Conservation (phyloP, 805 yeast species). For the Zygosaccharomyces bisporus region DNA sequence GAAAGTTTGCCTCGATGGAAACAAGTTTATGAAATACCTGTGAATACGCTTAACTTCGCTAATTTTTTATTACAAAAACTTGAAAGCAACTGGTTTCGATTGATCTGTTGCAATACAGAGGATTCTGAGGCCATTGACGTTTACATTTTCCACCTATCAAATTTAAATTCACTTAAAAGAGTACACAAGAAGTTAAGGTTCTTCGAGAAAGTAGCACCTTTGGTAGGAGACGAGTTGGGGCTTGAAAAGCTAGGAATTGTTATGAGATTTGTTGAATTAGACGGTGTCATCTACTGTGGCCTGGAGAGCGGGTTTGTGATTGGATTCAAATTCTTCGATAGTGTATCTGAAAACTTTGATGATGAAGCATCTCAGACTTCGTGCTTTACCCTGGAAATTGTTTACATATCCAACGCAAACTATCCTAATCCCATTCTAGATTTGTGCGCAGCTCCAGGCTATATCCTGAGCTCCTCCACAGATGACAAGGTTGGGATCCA, state of each 20-base stretch:
- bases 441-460: constrained; percentile 2
- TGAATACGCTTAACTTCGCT: constrained; percentile 35
- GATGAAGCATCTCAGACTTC: no score
- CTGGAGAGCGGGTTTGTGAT: constrained; percentile 32
- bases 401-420: constrained; percentile 26
- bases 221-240: constrained; percentile 7
- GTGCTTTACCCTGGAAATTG: constrained; percentile 22
- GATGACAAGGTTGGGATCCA: constrained; percentile 19
- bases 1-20: constrained; percentile 2
- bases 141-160: constrained; percentile 21
- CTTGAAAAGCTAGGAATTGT: constrained; percentile 31
- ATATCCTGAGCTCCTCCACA: constrained; percentile 26
- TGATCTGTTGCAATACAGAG: constrained; percentile 32
- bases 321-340: constrained; percentile 21
- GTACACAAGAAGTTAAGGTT: constrained; percentile 23
- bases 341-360: not conserved
- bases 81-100: constrained; percentile 12
- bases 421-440: constrained; percentile 32
- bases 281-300: constrained; percentile 24
- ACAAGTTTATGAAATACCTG: constrained; percentile 27
- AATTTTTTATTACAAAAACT: constrained; percentile 22
- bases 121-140: constrained; percentile 32
- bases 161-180: constrained; percentile 25
- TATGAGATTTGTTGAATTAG: constrained; percentile 25
- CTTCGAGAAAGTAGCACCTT: constrained; percentile 12